Base-by-base conservation (phyloP, 2,329 filamentous ascomycete genomes). In the Penicillium sumatraense region DNA sequence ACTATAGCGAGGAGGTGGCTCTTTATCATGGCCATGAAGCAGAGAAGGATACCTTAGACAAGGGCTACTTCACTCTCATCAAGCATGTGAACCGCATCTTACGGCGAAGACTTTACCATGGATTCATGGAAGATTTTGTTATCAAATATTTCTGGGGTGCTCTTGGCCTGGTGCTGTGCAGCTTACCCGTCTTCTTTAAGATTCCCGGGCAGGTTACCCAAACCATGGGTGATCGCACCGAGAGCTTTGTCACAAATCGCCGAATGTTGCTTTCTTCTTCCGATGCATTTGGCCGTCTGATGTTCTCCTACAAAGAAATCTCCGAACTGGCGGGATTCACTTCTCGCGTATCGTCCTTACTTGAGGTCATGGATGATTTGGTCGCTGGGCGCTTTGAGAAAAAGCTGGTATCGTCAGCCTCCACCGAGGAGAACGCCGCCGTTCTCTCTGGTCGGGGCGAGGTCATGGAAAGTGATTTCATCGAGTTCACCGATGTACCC, bases 141-240 rank as follows among this genome's bases (percentile, higher is more conserved):
- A 96, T 99, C 76, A 99, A 99, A 75, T 99, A 99, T 73, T 95
- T 98, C 76, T 99, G 95, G 95, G 95, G 95, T 36, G 93, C 95
- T 2, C 75, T 99, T 40, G 95, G 95, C 1, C 82, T 99, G 61
- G 75, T 96, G 60, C 86, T 99, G 9, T 99, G 95, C 80, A 96
- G 91, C 73, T 87, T 96, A 0, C 95, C 95, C 0, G 93, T 98
- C 2, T 99, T 99, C 74, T 90, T 99, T 81, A 93, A 93, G 74
- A 83, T 97, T 16, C 92, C 93, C 0, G 90, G 89, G 1, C 82
- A 87, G 60, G 71, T 83, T 40, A 78, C 80, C 11, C 74, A 79
- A 46, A 76, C 74, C 9, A 78, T 80, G 67, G 78, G 79, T 21
- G 80, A 83, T 58, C 76, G 84, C 45, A 86, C 84, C 23, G 83